These are phyloP conservation scores for Exophiala spinifera DNA, from an alignment of 2,329 filamentous ascomycete species.

Conservation along the genomic window DNA sequence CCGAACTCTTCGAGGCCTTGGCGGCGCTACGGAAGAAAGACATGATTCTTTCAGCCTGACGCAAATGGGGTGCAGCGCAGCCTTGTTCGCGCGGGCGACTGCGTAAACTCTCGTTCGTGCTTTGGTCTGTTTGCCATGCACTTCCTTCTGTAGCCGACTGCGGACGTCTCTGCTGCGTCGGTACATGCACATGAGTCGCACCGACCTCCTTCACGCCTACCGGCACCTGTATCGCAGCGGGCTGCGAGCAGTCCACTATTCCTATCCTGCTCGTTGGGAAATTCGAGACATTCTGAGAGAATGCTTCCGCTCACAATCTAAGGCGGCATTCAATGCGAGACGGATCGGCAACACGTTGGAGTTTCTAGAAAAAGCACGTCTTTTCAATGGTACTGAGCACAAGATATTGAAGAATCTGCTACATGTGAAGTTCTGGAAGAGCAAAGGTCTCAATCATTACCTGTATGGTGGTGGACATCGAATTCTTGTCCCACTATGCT, in stretches of 20 bases:
- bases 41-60: neutral
- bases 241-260: slow-evolving; percentile 55
- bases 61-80: neutral
- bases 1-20: neutral
- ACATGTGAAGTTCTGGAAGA: slow-evolving; percentile 44
- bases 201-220: slow-evolving; percentile 50
- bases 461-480: slow-evolving; percentile 13
- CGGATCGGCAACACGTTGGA: slow-evolving; percentile 45
- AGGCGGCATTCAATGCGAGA: slow-evolving; percentile 38
- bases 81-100: neutral
- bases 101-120: neutral
- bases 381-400: slow-evolving; percentile 43
- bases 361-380: slow-evolving; percentile 44
- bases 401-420: slow-evolving; percentile 47
- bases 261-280: slow-evolving; percentile 55
- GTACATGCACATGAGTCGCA: neutral
- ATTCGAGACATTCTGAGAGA: slow-evolving; percentile 45
- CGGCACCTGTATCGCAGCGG: slow-evolving; percentile 55
- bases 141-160: neutral
- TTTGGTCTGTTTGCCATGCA: neutral
- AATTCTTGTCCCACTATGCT: neutral
- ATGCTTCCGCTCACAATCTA: slow-evolving; percentile 40
- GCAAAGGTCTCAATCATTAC: slow-evolving; percentile 33
- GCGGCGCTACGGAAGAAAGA: neutral
- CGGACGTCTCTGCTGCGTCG: neutral